phyloP scores from a whole-genome alignment of 305 asterid genomes.

The Plantago coronopus region DNA sequence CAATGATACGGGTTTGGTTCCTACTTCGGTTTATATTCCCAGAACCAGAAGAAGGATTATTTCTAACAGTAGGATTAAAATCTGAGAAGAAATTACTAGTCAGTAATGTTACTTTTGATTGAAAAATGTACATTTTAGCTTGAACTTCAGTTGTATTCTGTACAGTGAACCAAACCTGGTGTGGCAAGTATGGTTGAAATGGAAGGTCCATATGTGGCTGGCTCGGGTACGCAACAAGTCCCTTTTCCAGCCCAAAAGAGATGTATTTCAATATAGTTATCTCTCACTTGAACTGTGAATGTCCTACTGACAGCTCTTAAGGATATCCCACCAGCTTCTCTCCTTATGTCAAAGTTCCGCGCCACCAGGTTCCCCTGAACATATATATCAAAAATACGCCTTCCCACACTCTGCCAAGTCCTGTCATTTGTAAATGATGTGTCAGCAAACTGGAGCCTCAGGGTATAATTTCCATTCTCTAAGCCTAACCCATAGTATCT shows the following conservation, averaged over 20 bases:
- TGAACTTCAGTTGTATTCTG: slow-evolving; percentile 6
- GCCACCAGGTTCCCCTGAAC: slow-evolving; percentile 50
- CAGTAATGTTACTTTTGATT: too few relatives aligned
- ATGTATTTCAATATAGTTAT: slow-evolving; percentile 64
- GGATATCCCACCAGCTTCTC: slow-evolving; percentile 45
- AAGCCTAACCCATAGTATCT: slow-evolving; percentile 55
- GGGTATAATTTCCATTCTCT: slow-evolving; percentile 46
- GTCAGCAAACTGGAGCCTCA: slow-evolving; percentile 59
- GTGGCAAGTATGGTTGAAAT: slow-evolving; percentile 63
- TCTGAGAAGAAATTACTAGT: slow-evolving; percentile 34
- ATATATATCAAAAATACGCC: slow-evolving; percentile 56
- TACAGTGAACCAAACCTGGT: slow-evolving; percentile 30
- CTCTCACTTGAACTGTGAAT: slow-evolving; percentile 39
- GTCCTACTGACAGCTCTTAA: slow-evolving; percentile 37
- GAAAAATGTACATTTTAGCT: background rate
- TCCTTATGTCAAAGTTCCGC: slow-evolving; percentile 55
- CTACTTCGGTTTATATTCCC: slow-evolving; percentile 38
- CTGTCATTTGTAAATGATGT: slow-evolving; percentile 18
- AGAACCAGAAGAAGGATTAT: too few relatives aligned
- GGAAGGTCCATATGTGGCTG: slow-evolving; percentile 60
- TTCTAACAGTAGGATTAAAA: slow-evolving; percentile 50
- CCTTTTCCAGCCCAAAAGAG: slow-evolving; percentile 81
- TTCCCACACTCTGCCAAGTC: slow-evolving; percentile 39
- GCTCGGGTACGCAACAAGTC: slow-evolving; percentile 69
- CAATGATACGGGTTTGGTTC: slow-evolving; percentile 51